Evolutionary conservation across 2,329 filamentous ascomycete species (phyloP).

Genomic region (Colletotrichum tamarilloi): DNA sequence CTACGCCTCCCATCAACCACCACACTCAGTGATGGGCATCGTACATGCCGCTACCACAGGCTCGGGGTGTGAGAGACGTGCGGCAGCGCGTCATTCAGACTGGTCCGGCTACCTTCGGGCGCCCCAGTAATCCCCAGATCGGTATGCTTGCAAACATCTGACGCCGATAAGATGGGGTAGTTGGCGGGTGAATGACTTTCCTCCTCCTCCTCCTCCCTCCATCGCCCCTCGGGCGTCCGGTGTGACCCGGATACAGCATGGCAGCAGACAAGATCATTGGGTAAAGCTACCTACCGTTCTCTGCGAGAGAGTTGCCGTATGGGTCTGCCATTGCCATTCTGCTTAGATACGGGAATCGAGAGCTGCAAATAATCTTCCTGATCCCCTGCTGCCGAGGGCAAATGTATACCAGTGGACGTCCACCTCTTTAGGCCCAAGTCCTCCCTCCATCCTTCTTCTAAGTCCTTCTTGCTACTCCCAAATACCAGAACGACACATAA

Average conservation of each 20-base stretch:
- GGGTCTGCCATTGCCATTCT: background rate
- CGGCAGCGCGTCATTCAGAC: constrained; percentile 20
- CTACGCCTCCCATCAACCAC: constrained; percentile 1
- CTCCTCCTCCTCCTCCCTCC: constrained; percentile 5
- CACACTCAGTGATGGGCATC: constrained; percentile 13
- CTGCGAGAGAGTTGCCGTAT: background rate
- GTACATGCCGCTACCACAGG: constrained; percentile 4
- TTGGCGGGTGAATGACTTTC: constrained; percentile 33
- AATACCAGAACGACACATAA: background rate
- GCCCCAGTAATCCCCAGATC: constrained; percentile 9
- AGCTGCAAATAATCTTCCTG: constrained; percentile 21
- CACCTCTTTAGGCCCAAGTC: background rate
- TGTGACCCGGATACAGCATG: constrained; percentile 7
- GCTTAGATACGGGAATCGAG: background rate
- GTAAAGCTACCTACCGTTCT: background rate
- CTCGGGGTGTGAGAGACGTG: background rate
- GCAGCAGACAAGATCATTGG: constrained; percentile 13
- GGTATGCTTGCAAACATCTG: background rate
- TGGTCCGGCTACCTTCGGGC: constrained; percentile 27
- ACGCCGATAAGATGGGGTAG: constrained; percentile 16
- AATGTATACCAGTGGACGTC: constrained; percentile 23
- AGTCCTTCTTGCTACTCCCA: background rate
- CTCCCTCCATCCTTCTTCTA: background rate
- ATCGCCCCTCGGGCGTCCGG: constrained; percentile 2
- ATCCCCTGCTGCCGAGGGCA: constrained; percentile 19